Evolutionary conservation across 192 early-diverging fungal genomes (phyloP).

Genomic region (Allomyces javanicus): DNA sequence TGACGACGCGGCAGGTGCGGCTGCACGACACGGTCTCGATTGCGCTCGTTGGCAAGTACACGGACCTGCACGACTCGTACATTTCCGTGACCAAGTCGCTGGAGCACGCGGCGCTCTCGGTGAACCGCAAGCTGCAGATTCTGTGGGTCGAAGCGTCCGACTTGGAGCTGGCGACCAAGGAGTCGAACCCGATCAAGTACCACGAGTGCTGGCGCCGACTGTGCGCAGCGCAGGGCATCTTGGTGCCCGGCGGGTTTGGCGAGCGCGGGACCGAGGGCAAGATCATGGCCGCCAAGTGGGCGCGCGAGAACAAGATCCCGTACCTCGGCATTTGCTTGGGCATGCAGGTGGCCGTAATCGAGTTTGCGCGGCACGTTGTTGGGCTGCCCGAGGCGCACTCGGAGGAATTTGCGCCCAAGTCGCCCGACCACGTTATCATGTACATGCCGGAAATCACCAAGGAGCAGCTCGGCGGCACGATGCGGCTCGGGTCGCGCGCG

Average conservation of each 20-base stretch:
- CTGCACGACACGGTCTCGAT: conserved; percentile 69
- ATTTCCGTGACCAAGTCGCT: conserved; percentile 91
- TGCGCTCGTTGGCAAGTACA: conserved; percentile 91
- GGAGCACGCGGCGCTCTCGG: conserved; percentile 78
- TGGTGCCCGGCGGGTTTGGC: conserved; percentile 97
- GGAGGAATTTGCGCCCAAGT: conserved; percentile 60
- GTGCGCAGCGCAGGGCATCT: conserved; percentile 72
- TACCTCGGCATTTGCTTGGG: conserved; percentile 98
- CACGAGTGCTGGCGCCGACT: conserved; percentile 88
- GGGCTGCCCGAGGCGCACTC: conserved; percentile 63
- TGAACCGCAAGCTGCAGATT: conserved; percentile 61
- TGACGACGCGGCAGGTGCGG: conserved; percentile 50
- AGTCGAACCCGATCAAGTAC: conserved; percentile 73
- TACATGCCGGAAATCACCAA: conserved; percentile 96
- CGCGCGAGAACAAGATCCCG: conserved; percentile 89
- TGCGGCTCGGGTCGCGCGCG: conserved; percentile 74
- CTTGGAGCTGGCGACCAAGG: conserved; percentile 53
- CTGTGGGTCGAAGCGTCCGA: conserved; percentile 91
- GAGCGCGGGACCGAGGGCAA: conserved; percentile 91
- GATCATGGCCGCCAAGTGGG: conserved; percentile 85
- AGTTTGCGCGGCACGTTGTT: conserved; percentile 86
- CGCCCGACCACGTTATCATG: conserved; percentile 57
- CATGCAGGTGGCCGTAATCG: conserved; percentile 89
- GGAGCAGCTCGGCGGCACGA: conserved; percentile 86
- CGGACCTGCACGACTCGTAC: conserved; percentile 86